Conservation (phyloP, 2,329 filamentous ascomycete genomes). For the Hymenoscyphus fraxineus region DNA sequence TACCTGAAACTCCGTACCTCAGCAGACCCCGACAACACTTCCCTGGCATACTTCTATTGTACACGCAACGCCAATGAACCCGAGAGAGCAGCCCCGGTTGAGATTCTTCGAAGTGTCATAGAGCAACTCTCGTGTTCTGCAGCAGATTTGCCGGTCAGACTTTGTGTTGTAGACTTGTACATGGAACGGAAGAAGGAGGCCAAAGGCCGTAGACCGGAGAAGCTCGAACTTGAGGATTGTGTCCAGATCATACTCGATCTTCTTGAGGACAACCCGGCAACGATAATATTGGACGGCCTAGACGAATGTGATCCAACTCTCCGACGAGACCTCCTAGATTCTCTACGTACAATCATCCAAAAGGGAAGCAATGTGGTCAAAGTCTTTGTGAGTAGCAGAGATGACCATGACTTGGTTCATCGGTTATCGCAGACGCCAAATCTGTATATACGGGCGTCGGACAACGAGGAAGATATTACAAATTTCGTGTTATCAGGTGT, state of each 20-base stretch:
- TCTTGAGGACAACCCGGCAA: slow-evolving; percentile 6
- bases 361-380: slow-evolving; percentile 12
- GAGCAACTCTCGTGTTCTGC: slow-evolving; percentile 23
- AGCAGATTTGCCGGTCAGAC: slow-evolving; percentile 5
- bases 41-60: slow-evolving; percentile 33
- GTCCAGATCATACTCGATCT: slow-evolving; percentile 9
- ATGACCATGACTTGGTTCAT: slow-evolving; percentile 12
- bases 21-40: not conserved
- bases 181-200: not conserved
- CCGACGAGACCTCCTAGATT: slow-evolving; percentile 8
- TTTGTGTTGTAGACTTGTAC: not conserved
- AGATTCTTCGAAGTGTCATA: slow-evolving; percentile 25
- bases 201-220: not conserved
- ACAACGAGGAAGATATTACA: slow-evolving; percentile 10
- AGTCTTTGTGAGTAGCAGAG: slow-evolving; percentile 14
- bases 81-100: slow-evolving; percentile 22
- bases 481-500: slow-evolving; percentile 5
- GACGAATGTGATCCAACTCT: slow-evolving; percentile 12
- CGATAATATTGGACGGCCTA: slow-evolving; percentile 13
- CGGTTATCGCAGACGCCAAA: not conserved
- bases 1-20: not conserved
- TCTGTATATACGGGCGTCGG: slow-evolving; percentile 10
- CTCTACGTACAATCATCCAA: slow-evolving; percentile 7
- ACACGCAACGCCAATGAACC: slow-evolving; percentile 26
- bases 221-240: slow-evolving; percentile 6